Conservation (phyloP, 768 basidiomycete genomes). For the Phanerodontia chrysosporium region DNA sequence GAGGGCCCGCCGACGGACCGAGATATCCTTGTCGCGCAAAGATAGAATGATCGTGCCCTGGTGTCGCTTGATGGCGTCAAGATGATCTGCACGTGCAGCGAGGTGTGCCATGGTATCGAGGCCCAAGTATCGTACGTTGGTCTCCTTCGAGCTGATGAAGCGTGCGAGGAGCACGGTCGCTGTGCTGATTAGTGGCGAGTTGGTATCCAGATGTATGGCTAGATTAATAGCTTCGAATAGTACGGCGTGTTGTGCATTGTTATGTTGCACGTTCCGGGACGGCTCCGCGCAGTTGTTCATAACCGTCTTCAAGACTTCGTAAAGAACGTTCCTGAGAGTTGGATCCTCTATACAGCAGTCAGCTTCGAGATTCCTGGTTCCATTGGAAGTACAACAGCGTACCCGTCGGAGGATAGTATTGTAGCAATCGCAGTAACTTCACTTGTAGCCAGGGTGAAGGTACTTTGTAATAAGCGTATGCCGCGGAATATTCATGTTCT, state of each 20-base stretch:
- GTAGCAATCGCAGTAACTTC: slow-evolving; percentile 85
- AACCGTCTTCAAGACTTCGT: slow-evolving; percentile 81
- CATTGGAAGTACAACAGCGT: slow-evolving; percentile 16
- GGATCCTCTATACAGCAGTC: slow-evolving; percentile 61
- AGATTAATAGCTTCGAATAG: slow-evolving; percentile 96
- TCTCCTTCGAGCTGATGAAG: slow-evolving; percentile 97
- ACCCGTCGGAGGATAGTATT: slow-evolving; percentile 97
- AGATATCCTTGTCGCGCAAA: slow-evolving; percentile 95
- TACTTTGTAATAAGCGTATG: slow-evolving; percentile 96
- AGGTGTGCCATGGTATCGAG: slow-evolving; percentile 98
- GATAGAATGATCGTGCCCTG: slow-evolving; percentile 94
- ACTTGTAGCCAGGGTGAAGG: slow-evolving; percentile 98
- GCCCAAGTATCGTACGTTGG: slow-evolving; percentile 95
- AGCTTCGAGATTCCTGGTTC: background rate
- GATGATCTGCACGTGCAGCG: slow-evolving; percentile 86
- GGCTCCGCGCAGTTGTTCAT: slow-evolving; percentile 91
- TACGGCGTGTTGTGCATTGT: slow-evolving; percentile 97
- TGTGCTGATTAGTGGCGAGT: slow-evolving; percentile 80
- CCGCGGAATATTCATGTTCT: slow-evolving; percentile 81
- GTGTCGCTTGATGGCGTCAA: slow-evolving; percentile 91
- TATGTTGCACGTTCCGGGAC: slow-evolving; percentile 93
- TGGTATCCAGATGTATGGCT: slow-evolving; percentile 93
- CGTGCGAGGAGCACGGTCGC: slow-evolving; percentile 90
- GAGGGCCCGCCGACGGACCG: slow-evolving; percentile 87
- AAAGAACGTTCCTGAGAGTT: slow-evolving; percentile 68